Conservation (phyloP, 2,329 filamentous ascomycete genomes). For the Dactylellina parvicollis region DNA sequence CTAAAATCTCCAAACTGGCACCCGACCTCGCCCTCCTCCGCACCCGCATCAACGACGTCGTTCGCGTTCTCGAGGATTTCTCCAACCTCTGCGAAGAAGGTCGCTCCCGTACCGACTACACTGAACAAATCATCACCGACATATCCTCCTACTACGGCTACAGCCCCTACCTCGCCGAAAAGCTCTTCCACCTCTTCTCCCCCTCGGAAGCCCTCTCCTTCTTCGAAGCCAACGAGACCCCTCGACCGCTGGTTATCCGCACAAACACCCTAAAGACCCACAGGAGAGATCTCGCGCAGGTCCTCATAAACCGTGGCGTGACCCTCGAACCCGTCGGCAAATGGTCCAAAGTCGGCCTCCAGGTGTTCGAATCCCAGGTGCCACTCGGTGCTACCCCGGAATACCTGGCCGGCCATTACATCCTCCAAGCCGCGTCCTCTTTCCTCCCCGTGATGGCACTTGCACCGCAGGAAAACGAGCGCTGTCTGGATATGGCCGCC, state of each 20-base stretch:
- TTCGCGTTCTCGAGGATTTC: conserved; percentile 90
- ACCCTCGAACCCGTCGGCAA: conserved; percentile 96
- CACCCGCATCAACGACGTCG: conserved; percentile 88
- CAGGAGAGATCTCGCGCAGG: conserved; percentile 83
- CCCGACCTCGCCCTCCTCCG: conserved; percentile 90
- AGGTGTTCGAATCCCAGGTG: conserved; percentile 89
- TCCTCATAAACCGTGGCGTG: conserved; percentile 94
- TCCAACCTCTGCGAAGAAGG: conserved; percentile 80
- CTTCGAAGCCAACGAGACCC: conserved; percentile 97
- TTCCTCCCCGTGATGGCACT: conserved; percentile 98
- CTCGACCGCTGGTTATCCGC: conserved; percentile 91
- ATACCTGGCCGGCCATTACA: conserved; percentile 97
- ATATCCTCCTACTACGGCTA: conserved; percentile 98
- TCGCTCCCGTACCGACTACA: conserved; percentile 87
- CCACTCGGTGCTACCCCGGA: conserved; percentile 95
- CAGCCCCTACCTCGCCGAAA: conserved; percentile 91
- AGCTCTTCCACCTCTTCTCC: conserved; percentile 90
- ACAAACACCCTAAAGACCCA: conserved; percentile 91
- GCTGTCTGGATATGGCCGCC: conserved; percentile 92
- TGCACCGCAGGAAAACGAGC: conserved; percentile 90
- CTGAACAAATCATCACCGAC: conserved; percentile 84
- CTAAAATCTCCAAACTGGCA: conserved; percentile 74
- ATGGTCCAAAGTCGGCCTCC: conserved; percentile 97
- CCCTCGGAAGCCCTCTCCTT: conserved; percentile 95
- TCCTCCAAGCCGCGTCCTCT: conserved; percentile 93